These are phyloP conservation scores for Polygonum aviculare DNA, from an alignment of 148 eudicot genomes.

Conservation along the genomic window DNA sequence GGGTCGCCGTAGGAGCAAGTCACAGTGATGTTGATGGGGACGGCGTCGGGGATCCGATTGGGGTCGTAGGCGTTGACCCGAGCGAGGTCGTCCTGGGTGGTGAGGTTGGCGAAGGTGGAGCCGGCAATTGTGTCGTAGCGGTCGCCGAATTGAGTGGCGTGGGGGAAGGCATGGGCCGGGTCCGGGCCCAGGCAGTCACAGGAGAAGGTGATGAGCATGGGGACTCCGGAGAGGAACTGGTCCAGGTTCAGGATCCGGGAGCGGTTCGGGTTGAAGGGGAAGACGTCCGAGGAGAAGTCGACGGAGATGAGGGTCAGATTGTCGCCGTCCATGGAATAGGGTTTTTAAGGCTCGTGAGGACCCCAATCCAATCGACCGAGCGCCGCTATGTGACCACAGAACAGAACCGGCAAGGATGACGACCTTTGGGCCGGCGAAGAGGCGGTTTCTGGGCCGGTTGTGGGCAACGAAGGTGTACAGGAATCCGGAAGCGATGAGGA, in stretches of 20 bases:
- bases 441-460: too few species aligned
- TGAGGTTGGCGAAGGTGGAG: conserved; percentile 23
- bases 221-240: conserved; percentile 7
- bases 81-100: conserved; percentile 23
- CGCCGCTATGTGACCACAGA: too few species aligned
- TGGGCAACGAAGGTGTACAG: too few species aligned
- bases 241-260: conserved; percentile 1
- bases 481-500: too few species aligned
- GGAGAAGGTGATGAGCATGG: conserved; percentile 28
- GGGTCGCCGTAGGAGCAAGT: conserved; percentile 34
- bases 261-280: conserved; percentile 24
- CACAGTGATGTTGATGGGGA: conserved; percentile 19
- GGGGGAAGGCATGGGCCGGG: conserved; percentile 20
- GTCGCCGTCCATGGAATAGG: conserved; percentile 4
- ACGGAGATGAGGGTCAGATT: conserved; percentile 14
- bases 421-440: too few species aligned
- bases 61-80: conserved; percentile 18
- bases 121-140: conserved; percentile 21
- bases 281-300: conserved; percentile 7
- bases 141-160: conserved; percentile 9
- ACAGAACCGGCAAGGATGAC: too few species aligned
- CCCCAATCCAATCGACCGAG: too few species aligned
- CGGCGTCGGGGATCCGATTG: conserved; percentile 8
- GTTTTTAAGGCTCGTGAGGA: too few species aligned
- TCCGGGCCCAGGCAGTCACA: conserved; percentile 11